Evolutionary conservation across 108 stramenopile genomes (phyloP), one percentile per base, ranked within the genome.

Genomic region (Cyclotella atomus): DNA sequence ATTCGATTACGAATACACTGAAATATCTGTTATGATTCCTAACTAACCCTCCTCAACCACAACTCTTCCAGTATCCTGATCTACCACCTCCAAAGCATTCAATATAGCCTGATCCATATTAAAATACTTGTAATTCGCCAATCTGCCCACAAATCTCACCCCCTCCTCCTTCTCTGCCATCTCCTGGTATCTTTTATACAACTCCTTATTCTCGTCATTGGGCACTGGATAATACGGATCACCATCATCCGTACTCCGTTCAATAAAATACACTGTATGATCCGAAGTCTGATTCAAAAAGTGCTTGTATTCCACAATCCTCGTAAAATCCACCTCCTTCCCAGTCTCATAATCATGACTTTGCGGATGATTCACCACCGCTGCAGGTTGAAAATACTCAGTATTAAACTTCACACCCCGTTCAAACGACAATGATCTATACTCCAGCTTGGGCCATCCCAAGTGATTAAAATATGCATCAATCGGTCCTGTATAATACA

Each of bases 91-190:
- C 54, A 95, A 74, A 6, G 94, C 91, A 84, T 95, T 95, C 56
- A 83, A 47, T 49, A 95, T 92, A 12, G 90, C 88, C 64, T 90
- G 74, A 64, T 95, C 94, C 94, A 95, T 95, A 74, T 95, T 95
- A 68, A 95, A 95, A 77, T 95, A 95, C 65, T 92, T 95, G 71
- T 95, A 95, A 81, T 88, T 91, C 15, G 94, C 94, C 52, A 95
- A 79, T 23, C 94, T 71, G 44, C 94, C 94, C 35, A 92, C 94
- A 77, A 95, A 95, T n/a, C 73, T 75, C 25, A 95, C 91, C 24
- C 85, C 83, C 30, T 71, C 35, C 60, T 86, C 85, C 50, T 89
- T 80, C 47, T 63, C 65, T 35, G 91, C 88, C 83, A 95, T 83
- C 23, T 59, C 77, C 44, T 89, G 85, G 75, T 95, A 95, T 57